Evolutionary conservation across 768 basidiomycete genomes (phyloP).

Genomic region (Kwoniella botswanensis): DNA sequence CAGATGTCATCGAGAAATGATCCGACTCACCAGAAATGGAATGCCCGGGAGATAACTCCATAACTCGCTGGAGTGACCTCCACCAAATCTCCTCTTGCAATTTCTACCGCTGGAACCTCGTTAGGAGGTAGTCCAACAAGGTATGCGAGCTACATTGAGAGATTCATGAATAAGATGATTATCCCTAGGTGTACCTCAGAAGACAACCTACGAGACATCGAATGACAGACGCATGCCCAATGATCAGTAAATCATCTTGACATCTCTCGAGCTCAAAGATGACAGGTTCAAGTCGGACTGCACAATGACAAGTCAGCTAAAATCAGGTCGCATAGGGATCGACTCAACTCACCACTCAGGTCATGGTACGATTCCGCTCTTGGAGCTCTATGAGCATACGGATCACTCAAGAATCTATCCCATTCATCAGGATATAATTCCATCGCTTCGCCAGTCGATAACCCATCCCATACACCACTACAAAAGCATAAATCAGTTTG

Average conservation of each 20-base stretch:
- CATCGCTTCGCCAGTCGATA: constrained; percentile 85
- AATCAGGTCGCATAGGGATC: background rate
- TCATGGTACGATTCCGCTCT: constrained; percentile 98
- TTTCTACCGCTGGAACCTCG: constrained; percentile 96
- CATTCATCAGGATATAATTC: constrained; percentile 92
- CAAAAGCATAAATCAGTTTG: constrained; percentile 1
- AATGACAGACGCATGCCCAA: constrained; percentile 96
- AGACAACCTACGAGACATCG: constrained; percentile 70
- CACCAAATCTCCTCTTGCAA: constrained; percentile 93
- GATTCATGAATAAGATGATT: background rate
- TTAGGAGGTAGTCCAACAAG: constrained; percentile 81
- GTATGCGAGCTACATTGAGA: constrained; percentile 64
- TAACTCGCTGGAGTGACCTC: constrained; percentile 65
- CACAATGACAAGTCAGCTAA: background rate
- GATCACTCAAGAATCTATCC: constrained; percentile 88
- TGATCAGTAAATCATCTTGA: constrained; percentile 91
- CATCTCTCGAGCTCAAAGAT: constrained; percentile 93
- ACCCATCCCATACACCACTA: constrained; percentile 81
- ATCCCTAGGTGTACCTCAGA: no score
- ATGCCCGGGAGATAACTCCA: constrained; percentile 86
- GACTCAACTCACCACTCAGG: constrained; percentile 57
- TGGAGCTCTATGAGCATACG: constrained; percentile 88
- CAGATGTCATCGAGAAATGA: no score
- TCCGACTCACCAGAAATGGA: constrained; percentile 54
- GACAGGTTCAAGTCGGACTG: constrained; percentile 90